Evolutionary conservation across 345 rosid genomes (phyloP).

Genomic region (Ceriops tagal): DNA sequence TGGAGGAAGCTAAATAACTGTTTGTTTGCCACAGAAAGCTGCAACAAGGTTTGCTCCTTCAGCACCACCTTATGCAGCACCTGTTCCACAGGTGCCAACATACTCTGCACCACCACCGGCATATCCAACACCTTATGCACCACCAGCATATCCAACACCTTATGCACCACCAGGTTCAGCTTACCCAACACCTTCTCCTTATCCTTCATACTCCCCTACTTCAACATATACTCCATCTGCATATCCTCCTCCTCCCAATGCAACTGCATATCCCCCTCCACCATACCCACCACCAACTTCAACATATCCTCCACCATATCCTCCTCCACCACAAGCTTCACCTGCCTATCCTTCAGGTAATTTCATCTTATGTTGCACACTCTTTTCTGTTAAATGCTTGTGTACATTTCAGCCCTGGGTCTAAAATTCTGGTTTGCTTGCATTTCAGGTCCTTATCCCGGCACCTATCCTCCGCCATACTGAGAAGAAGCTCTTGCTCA

Average conservation of each 20-base stretch:
- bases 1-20: background rate
- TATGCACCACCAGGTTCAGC: constrained; percentile 28
- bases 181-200: constrained; percentile 17
- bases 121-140: background rate
- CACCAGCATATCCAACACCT: background rate
- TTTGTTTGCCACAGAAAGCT: constrained; percentile 42
- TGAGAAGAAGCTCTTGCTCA: constrained; percentile 18
- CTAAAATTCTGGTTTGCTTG: constrained; percentile 6
- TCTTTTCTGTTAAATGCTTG: background rate
- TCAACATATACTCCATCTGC: constrained; percentile 24
- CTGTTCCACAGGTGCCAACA: constrained; percentile 2
- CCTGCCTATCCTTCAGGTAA: constrained; percentile 56
- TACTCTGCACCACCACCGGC: constrained; percentile 12
- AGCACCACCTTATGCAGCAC: constrained; percentile 36
- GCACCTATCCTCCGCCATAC: constrained; percentile 60
- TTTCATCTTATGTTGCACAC: background rate
- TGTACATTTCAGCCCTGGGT: background rate
- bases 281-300: constrained; percentile 23
- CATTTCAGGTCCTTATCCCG: constrained; percentile 52
- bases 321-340: constrained; percentile 36
- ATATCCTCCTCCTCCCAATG: constrained; percentile 27
- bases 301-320: constrained; percentile 36
- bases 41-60: constrained; percentile 32
- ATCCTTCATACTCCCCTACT: constrained; percentile 19
- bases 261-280: background rate